These are phyloP conservation scores for Penicillium vulpinum DNA, from an alignment of 2,329 filamentous ascomycete species.

Conservation along the genomic window DNA sequence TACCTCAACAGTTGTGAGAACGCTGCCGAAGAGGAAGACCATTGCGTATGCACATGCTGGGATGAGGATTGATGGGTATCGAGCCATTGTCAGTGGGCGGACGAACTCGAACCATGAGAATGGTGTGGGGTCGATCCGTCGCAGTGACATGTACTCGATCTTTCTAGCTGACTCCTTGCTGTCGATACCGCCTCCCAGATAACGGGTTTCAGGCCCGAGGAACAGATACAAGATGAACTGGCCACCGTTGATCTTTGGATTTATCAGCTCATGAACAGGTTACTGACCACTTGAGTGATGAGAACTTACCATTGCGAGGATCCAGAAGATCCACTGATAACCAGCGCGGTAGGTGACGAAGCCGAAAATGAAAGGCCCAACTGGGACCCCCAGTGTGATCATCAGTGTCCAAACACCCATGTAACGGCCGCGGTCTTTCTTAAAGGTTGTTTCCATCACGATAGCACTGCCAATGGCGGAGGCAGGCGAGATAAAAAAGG, in stretches of 20 bases:
- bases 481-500: constrained; percentile 59
- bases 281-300: not conserved
- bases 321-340: constrained; percentile 62
- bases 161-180: constrained; percentile 39
- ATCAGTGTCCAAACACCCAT: constrained; percentile 60
- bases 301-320: constrained; percentile 54
- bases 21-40: constrained; percentile 57
- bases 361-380: constrained; percentile 41
- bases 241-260: constrained; percentile 52
- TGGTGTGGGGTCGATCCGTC: constrained; percentile 55
- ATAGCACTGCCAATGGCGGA: constrained; percentile 58
- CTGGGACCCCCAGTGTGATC: constrained; percentile 52
- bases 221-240: constrained; percentile 60
- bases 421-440: constrained; percentile 54
- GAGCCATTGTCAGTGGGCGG: constrained; percentile 51
- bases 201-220: constrained; percentile 57
- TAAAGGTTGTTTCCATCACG: constrained; percentile 60
- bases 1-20: constrained; percentile 60
- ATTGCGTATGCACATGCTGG: constrained; percentile 59
- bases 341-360: constrained; percentile 54
- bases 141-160: constrained; percentile 48
- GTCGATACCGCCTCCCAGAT: constrained; percentile 39
- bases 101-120: constrained; percentile 54
- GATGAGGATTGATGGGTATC: constrained; percentile 51
- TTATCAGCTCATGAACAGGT: constrained; percentile 16